Conservation (phyloP, 208 protist genomes). For the Lotmaria passim region DNA sequence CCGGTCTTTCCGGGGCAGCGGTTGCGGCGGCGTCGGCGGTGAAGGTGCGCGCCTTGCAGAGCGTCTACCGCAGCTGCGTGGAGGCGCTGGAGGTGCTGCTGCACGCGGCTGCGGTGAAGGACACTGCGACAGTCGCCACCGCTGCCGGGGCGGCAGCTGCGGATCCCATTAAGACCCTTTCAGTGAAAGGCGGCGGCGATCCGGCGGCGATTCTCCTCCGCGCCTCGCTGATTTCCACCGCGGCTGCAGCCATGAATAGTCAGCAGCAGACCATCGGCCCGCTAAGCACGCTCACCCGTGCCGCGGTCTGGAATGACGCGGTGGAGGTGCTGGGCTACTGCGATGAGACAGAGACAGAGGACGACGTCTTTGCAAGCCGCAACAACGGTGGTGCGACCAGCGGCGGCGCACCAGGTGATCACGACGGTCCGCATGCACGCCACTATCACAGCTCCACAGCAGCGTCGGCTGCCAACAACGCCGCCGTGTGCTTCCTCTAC, state of each 20-base stretch:
- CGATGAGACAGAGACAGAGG: constrained; percentile 12
- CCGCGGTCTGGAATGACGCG: constrained; percentile 11
- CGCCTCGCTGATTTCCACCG: not conserved
- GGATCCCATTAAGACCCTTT: no score
- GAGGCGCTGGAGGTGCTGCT: constrained; percentile 33
- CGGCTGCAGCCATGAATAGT: no score
- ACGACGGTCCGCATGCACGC: not conserved
- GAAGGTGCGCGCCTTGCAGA: constrained; percentile 9
- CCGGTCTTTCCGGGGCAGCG: not conserved
- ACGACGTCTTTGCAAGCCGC: not conserved
- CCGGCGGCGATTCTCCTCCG: not conserved
- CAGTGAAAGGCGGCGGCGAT: not conserved
- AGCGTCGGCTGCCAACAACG: no score
- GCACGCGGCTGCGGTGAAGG: constrained; percentile 28
- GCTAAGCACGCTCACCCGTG: constrained; percentile 11
- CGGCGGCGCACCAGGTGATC: not conserved
- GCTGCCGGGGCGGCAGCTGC: not conserved
- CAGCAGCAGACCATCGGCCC: not conserved
- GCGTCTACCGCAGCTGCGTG: constrained; percentile 29
- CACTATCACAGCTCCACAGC: not conserved
- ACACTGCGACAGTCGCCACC: not conserved
- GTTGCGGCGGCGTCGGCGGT: not conserved
- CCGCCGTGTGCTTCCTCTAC: constrained; percentile 24
- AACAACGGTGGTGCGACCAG: not conserved
- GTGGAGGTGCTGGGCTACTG: constrained; percentile 23